Conservation (phyloP, 2,329 filamentous ascomycete species). For the Ophiostoma australiae region DNA sequence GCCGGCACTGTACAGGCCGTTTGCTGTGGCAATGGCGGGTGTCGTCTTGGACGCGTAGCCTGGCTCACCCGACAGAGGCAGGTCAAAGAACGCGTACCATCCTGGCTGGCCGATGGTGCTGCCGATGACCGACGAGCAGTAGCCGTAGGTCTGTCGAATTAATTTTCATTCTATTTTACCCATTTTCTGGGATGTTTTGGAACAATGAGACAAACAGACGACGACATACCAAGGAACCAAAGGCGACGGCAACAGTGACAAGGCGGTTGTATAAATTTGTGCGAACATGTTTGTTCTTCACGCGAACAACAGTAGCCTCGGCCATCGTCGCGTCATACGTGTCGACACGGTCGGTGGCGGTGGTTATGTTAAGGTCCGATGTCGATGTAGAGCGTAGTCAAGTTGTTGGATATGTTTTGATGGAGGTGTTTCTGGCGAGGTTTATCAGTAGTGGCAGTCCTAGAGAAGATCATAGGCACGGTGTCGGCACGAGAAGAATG, state of each 20-base stretch:
- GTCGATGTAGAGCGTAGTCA: neutral
- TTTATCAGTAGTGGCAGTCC: neutral
- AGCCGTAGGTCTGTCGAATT: slow-evolving; percentile 41
- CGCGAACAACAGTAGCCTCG: neutral
- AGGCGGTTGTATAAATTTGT: slow-evolving; percentile 35
- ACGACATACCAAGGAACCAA: slow-evolving; percentile 34
- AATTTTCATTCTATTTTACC: neutral
- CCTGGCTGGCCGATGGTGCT: slow-evolving; percentile 50
- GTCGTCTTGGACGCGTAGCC: slow-evolving; percentile 46
- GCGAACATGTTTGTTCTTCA: neutral
- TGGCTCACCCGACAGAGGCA: slow-evolving; percentile 40
- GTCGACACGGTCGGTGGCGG: neutral
- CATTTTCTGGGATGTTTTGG: neutral
- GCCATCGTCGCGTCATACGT: slow-evolving; percentile 12
- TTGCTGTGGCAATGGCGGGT: slow-evolving; percentile 42
- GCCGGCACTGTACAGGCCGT: slow-evolving; percentile 34
- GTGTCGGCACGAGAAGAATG: neutral
- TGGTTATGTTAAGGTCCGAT: neutral
- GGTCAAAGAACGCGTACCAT: slow-evolving; percentile 44
- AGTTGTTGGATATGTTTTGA: neutral
- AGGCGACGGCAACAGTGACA: slow-evolving; percentile 36
- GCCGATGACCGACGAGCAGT: slow-evolving; percentile 46
- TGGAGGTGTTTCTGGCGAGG: neutral
- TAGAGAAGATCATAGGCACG: neutral
- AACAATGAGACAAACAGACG: neutral